Evolutionary conservation across 129 eudicot genomes (phyloP).

Genomic region (Helianthus annuus): DNA sequence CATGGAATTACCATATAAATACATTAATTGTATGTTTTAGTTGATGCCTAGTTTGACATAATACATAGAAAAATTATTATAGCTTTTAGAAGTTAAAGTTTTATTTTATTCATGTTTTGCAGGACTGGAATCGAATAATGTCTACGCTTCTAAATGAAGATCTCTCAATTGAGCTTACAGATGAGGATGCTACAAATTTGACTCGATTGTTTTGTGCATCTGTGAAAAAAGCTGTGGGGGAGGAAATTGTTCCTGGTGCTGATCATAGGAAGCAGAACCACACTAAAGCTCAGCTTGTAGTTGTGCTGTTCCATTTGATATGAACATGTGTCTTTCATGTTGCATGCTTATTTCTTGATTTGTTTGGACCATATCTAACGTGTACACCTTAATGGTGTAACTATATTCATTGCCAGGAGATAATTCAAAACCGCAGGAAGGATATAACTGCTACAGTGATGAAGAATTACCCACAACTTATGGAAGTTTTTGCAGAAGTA

Average conservation of each 20-base stretch:
- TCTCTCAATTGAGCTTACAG: slow-evolving; percentile 85
- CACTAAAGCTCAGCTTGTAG: slow-evolving; percentile 85
- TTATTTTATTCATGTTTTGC: slow-evolving; percentile 25
- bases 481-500: too few relatives aligned
- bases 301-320: slow-evolving; percentile 20
- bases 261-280: slow-evolving; percentile 66
- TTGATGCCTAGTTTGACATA: not conserved
- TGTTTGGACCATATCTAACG: slow-evolving; percentile 5
- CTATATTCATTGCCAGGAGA: slow-evolving; percentile 53
- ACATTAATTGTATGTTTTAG: not conserved
- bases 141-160: slow-evolving; percentile 81
- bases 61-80: not conserved
- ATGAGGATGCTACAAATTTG: slow-evolving; percentile 84
- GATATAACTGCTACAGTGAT: slow-evolving; percentile 76
- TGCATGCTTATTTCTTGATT: not conserved
- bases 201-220: slow-evolving; percentile 77
- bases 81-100: not conserved
- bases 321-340: slow-evolving; percentile 14
- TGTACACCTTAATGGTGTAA: not conserved
- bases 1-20: not conserved
- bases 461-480: slow-evolving; percentile 86
- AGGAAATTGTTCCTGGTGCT: slow-evolving; percentile 85
- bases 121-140: slow-evolving; percentile 92
- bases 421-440: slow-evolving; percentile 58
- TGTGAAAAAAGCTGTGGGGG: slow-evolving; percentile 90